Evolutionary conservation across 257 asterid genomes (phyloP).

Genomic region (Perilla frutescens): DNA sequence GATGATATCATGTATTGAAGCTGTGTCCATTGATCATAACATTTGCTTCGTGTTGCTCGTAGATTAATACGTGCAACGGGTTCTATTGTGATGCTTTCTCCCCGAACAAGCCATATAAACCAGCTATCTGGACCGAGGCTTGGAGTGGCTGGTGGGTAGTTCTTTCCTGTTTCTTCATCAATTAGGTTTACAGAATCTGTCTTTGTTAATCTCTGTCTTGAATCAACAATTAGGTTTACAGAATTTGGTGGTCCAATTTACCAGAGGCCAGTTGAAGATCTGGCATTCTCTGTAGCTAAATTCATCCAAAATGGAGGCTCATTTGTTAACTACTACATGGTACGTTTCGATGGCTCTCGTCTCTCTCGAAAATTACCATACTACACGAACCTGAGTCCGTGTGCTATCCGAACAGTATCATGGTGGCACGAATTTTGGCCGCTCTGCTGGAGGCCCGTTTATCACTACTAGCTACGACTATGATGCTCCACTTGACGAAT

Average conservation of each 20-base stretch:
- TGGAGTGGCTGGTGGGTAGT: conserved; percentile 90
- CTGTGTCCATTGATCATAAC: not conserved
- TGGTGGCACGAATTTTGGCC: conserved; percentile 96
- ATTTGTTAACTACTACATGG: conserved; percentile 94
- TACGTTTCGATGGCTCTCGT: conserved; percentile 37
- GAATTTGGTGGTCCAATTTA: conserved; percentile 86
- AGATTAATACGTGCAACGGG: conserved; percentile 97
- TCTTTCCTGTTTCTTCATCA: not conserved
- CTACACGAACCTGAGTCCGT: not conserved
- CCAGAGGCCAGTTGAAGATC: conserved; percentile 90
- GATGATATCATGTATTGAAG: not conserved
- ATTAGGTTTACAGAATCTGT: conserved; percentile 87
- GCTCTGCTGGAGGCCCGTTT: conserved; percentile 94
- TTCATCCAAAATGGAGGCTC: conserved; percentile 95
- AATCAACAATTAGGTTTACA: conserved; percentile 63
- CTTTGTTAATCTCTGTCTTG: conserved; percentile 1
- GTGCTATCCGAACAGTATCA: conserved; percentile 58
- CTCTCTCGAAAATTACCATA: not conserved
- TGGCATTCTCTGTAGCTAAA: conserved; percentile 92
- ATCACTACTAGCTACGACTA: conserved; percentile 91
- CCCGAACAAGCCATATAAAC: conserved; percentile 94
- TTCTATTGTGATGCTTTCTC: conserved; percentile 86
- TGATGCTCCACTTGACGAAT: conserved; percentile 94
- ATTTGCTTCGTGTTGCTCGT: conserved; percentile 33
- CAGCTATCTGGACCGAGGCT: conserved; percentile 96